phyloP scores from a whole-genome alignment of 1,284 basidiomycete species.

The Ganoderma lucidum region DNA sequence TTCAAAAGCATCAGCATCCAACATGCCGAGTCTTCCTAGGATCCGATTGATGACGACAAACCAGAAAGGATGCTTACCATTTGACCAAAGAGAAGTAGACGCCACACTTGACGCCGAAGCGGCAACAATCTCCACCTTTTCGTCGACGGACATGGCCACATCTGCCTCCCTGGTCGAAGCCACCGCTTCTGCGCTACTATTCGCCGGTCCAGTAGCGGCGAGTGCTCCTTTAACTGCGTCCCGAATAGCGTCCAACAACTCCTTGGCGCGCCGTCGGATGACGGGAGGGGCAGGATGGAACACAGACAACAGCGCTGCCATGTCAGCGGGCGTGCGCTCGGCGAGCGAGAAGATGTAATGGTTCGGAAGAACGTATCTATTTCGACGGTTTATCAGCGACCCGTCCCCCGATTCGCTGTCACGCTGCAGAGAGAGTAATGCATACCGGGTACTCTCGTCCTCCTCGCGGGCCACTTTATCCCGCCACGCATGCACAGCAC shows the following conservation, averaged over 20 bases:
- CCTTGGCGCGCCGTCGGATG: constrained; percentile 63
- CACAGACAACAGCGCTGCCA: constrained; percentile 60
- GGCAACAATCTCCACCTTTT: background rate
- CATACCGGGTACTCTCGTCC: constrained; percentile 87
- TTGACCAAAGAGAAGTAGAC: constrained; percentile 36
- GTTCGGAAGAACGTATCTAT: constrained; percentile 78
- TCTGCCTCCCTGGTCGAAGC: constrained; percentile 9
- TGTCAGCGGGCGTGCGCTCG: constrained; percentile 69
- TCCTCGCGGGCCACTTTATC: constrained; percentile 83
- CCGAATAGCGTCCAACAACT: constrained; percentile 68
- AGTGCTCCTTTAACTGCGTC: constrained; percentile 52
- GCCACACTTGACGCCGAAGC: background rate
- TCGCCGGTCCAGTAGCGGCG: constrained; percentile 14
- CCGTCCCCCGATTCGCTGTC: constrained; percentile 1
- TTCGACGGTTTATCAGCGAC: background rate
- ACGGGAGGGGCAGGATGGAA: constrained; percentile 69
- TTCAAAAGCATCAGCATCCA: background rate
- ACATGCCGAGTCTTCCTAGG: background rate
- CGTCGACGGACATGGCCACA: background rate
- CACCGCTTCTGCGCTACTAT: constrained; percentile 4
- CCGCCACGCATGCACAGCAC: constrained; percentile 85
- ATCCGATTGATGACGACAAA: background rate
- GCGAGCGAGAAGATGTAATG: constrained; percentile 76
- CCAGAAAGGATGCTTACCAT: constrained; percentile 31
- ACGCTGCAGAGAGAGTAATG: constrained; percentile 23